These are phyloP conservation scores for Yueomyces sinensis DNA, from an alignment of 805 yeast species.

Conservation along the genomic window DNA sequence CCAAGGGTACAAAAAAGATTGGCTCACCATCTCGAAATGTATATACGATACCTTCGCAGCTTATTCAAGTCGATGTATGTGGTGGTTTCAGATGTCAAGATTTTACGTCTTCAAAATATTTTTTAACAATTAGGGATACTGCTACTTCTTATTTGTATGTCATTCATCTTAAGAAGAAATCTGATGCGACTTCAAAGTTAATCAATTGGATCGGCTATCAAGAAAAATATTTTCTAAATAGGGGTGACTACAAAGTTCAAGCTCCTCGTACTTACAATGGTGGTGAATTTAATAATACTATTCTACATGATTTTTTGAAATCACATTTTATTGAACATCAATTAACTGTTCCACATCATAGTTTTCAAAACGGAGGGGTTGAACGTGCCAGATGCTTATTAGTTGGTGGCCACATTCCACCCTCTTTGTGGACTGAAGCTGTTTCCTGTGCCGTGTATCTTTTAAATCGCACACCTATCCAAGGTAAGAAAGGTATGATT, in stretches of 20 bases:
- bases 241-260: not conserved
- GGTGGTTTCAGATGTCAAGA: not conserved
- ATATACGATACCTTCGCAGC: not conserved
- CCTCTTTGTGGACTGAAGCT: conserved; percentile 9
- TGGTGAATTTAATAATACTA: conserved; percentile 3
- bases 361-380: conserved; percentile 8
- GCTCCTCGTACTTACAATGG: not conserved
- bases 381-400: conserved; percentile 6
- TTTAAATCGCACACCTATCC: conserved; percentile 2
- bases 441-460: conserved; percentile 4
- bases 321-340: conserved; percentile 5
- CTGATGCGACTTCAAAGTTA: not conserved
- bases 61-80: not conserved
- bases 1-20: not conserved
- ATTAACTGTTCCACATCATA: conserved; percentile 5
- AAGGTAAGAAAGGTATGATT: not conserved
- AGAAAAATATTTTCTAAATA: not conserved
- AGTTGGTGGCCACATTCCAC: conserved; percentile 5
- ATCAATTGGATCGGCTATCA: not conserved
- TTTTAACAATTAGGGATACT: not conserved
- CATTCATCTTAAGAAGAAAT: not conserved
- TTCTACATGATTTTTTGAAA: not conserved
- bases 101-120: no score
- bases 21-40: not conserved
- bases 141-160: not conserved